Conservation (phyloP, 768 basidiomycete genomes). For the Gloeopeniophorella convolvens region DNA sequence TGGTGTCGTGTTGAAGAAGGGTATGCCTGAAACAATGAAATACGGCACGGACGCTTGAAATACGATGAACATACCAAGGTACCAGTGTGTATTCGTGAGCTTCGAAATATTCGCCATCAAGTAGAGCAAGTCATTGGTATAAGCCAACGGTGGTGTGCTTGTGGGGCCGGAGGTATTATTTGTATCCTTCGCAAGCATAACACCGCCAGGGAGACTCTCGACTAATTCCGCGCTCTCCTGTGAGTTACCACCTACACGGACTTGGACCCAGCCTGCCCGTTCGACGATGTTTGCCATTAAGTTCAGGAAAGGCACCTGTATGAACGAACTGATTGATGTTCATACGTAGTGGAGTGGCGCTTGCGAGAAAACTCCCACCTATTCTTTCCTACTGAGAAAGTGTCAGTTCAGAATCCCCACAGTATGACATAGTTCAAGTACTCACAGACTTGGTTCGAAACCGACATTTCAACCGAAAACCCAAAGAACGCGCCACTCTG, state of each 20-base stretch:
- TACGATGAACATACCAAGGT: slow-evolving; percentile 35
- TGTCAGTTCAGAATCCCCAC: background rate
- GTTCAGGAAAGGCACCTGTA: slow-evolving; percentile 67
- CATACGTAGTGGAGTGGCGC: background rate
- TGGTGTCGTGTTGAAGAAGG: slow-evolving; percentile 56
- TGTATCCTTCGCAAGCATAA: slow-evolving; percentile 48
- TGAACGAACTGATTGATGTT: slow-evolving; percentile 33
- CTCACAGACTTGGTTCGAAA: slow-evolving; percentile 60
- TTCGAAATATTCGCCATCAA: slow-evolving; percentile 54
- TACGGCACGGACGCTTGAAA: background rate
- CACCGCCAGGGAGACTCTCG: slow-evolving; percentile 39
- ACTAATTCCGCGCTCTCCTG: slow-evolving; percentile 60
- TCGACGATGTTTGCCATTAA: slow-evolving; percentile 62
- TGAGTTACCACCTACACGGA: slow-evolving; percentile 76
- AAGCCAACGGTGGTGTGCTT: slow-evolving; percentile 59
- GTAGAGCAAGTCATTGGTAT: slow-evolving; percentile 60
- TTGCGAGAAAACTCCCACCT: background rate
- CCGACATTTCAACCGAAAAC: slow-evolving; percentile 74
- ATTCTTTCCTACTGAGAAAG: slow-evolving; percentile 43
- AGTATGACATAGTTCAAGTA: slow-evolving; percentile 11
- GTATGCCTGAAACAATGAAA: slow-evolving; percentile 35
- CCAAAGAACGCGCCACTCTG: slow-evolving; percentile 56
- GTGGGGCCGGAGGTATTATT: slow-evolving; percentile 41
- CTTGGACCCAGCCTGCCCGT: slow-evolving; percentile 51
- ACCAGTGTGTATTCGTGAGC: slow-evolving; percentile 58